Conservation (phyloP, 805 yeast genomes). For the Metschnikowia orientalis region DNA sequence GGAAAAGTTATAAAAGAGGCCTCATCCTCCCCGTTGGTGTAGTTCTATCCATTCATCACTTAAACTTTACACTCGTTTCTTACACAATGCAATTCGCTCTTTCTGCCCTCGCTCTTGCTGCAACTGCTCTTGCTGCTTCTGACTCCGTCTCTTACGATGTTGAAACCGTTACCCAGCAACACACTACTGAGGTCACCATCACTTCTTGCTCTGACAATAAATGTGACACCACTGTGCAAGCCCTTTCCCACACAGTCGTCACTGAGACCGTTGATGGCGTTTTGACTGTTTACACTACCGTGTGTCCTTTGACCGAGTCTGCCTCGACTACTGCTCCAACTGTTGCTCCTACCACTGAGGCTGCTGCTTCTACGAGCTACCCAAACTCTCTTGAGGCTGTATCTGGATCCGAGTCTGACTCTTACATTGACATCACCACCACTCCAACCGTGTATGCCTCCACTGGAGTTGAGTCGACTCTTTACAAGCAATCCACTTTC, state of each 20-base stretch:
- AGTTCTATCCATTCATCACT: background rate
- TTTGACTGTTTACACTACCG: slow-evolving; percentile 21
- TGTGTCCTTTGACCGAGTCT: slow-evolving; percentile 16
- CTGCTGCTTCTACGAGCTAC: background rate
- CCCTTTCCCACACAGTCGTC: slow-evolving; percentile 15
- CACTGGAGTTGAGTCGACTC: slow-evolving; percentile 43
- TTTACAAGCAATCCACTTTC: slow-evolving; percentile 33
- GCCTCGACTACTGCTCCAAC: slow-evolving; percentile 14
- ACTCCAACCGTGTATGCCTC: slow-evolving; percentile 48
- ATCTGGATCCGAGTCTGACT: slow-evolving; percentile 25
- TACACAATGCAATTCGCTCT: slow-evolving; percentile 22
- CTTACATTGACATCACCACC: slow-evolving; percentile 46
- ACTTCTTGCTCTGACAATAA: slow-evolving; percentile 23
- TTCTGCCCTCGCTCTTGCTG: slow-evolving; percentile 19
- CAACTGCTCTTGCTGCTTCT: slow-evolving; percentile 22
- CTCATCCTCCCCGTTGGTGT: background rate
- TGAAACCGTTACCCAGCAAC: slow-evolving; percentile 17
- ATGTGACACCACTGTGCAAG: slow-evolving; percentile 18
- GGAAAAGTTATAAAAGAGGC: slow-evolving; percentile 4
- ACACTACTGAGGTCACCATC: slow-evolving; percentile 28
- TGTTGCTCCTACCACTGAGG: slow-evolving; percentile 8
- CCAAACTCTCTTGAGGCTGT: slow-evolving; percentile 13
- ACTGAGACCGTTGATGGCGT: slow-evolving; percentile 27
- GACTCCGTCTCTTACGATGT: slow-evolving; percentile 16
- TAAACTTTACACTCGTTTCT: slow-evolving; percentile 2